phyloP scores from a whole-genome alignment of 495 filamentous ascomycete genomes.

The Penicillium mononematosum region DNA sequence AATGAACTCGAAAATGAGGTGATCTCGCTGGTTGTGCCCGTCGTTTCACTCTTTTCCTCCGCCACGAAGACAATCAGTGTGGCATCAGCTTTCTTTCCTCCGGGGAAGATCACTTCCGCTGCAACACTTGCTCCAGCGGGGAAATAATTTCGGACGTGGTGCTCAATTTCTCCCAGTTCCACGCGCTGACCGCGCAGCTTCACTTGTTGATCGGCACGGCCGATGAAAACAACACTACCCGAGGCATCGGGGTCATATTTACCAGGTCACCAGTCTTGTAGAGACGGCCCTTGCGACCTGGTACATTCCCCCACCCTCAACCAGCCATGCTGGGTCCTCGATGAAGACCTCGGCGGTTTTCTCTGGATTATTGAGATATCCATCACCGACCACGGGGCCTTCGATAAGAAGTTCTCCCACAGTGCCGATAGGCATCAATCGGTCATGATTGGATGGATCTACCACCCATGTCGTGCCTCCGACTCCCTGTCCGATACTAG shows the following conservation, averaged over 20 bases:
- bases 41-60: conserved; percentile 6
- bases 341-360: conserved; percentile 48
- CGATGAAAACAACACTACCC: conserved; percentile 11
- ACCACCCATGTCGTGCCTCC: conserved; percentile 34
- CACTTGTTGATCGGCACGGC: conserved; percentile 15
- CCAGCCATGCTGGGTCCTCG: conserved; percentile 30
- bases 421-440: conserved; percentile 33
- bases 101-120: conserved; percentile 9
- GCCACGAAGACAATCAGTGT: conserved; percentile 11
- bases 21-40: neutral
- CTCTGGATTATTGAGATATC: conserved; percentile 51
- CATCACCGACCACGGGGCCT: conserved; percentile 21
- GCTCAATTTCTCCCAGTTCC: conserved; percentile 40
- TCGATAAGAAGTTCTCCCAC: conserved; percentile 32
- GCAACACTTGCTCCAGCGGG: neutral
- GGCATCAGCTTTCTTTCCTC: conserved; percentile 1
- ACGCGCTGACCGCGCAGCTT: conserved; percentile 40
- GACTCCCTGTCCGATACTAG: conserved; percentile 28
- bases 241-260: conserved; percentile 17
- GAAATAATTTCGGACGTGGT: conserved; percentile 15
- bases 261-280: conserved; percentile 26
- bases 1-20: conserved; percentile 3
- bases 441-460: conserved; percentile 26
- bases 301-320: neutral
- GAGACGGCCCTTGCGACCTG: conserved; percentile 17